Conservation (phyloP, 345 rosid species). For the Eucalyptus microcorys region DNA sequence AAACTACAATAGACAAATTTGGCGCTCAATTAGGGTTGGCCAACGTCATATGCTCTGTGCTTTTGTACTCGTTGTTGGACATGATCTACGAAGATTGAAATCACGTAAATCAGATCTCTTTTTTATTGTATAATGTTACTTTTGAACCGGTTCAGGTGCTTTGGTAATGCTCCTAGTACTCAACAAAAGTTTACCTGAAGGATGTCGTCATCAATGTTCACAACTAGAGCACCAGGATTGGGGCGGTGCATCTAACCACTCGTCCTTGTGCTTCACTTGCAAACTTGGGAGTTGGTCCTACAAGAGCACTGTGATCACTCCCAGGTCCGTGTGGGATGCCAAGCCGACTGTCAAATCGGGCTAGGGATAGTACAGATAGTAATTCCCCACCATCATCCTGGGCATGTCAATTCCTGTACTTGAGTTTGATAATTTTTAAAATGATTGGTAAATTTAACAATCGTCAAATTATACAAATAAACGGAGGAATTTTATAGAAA, state of each 20-base stretch:
- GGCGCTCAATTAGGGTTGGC: conserved; percentile 16
- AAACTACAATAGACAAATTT: conserved; percentile 20
- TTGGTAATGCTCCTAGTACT: not conserved
- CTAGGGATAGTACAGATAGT: conserved; percentile 36
- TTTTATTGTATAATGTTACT: too few species aligned
- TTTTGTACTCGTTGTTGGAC: conserved; percentile 36
- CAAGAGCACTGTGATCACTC: conserved; percentile 19
- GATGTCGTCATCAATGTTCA: conserved; percentile 29
- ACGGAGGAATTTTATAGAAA: too few species aligned
- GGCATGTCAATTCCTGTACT: not conserved
- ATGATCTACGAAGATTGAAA: conserved; percentile 11
- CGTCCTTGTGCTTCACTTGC: conserved; percentile 27
- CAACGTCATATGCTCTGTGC: conserved; percentile 22
- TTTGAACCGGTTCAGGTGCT: too few species aligned
- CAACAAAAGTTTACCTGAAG: conserved; percentile 13
- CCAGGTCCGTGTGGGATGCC: conserved; percentile 23
- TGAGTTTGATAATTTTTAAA: too few species aligned
- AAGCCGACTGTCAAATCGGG: conserved; percentile 32
- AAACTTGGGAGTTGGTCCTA: conserved; percentile 29
- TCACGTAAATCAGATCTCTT: too few species aligned
- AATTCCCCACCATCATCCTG: conserved; percentile 30
- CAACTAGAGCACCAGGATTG: conserved; percentile 24
- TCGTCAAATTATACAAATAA: too few species aligned
- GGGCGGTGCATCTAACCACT: conserved; percentile 36
- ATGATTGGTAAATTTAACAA: too few species aligned